These are phyloP conservation scores for Arxiozyma telluris DNA, from an alignment of 1,139 yeast genomes.

Conservation along the genomic window DNA sequence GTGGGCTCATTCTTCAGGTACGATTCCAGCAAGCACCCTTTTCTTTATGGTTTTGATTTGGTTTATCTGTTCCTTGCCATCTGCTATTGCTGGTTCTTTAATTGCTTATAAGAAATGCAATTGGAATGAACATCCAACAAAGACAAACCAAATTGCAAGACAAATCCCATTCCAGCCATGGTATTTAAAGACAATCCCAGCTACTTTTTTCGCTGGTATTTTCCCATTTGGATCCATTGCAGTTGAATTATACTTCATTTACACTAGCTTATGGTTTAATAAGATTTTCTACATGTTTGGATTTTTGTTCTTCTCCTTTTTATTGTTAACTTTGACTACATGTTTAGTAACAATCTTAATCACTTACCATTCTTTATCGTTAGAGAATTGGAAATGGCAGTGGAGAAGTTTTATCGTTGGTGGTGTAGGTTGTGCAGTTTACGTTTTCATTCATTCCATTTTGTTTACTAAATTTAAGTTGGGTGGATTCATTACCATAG, in stretches of 20 bases:
- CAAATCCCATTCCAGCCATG: slow-evolving; percentile 90
- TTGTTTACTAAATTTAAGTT: slow-evolving; percentile 60
- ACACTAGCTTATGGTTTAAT: slow-evolving; percentile 90
- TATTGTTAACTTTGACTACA: slow-evolving; percentile 75
- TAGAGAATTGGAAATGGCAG: slow-evolving; percentile 95
- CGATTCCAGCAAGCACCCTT: slow-evolving; percentile 89
- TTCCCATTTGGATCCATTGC: slow-evolving; percentile 94
- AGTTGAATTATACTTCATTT: slow-evolving; percentile 82
- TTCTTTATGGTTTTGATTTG: slow-evolving; percentile 71
- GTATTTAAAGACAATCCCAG: slow-evolving; percentile 61
- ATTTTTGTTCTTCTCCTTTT: slow-evolving; percentile 78
- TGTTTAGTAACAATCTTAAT: slow-evolving; percentile 71
- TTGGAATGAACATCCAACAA: slow-evolving; percentile 53
- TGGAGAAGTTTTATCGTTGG: slow-evolving; percentile 88
- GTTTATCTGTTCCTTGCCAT: slow-evolving; percentile 79
- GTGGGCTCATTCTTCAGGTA: slow-evolving; percentile 78
- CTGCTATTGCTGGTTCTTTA: slow-evolving; percentile 72
- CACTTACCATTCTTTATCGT: slow-evolving; percentile 76
- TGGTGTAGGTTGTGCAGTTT: slow-evolving; percentile 72
- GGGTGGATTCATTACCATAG: slow-evolving; percentile 67
- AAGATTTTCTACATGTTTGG: slow-evolving; percentile 96
- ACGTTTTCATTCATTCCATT: slow-evolving; percentile 77
- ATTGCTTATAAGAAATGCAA: slow-evolving; percentile 60
- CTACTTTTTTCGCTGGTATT: slow-evolving; percentile 72
- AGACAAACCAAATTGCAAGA: slow-evolving; percentile 89